Evolutionary conservation across 768 basidiomycete species (phyloP).

Genomic region (Dentipellis fragilis): DNA sequence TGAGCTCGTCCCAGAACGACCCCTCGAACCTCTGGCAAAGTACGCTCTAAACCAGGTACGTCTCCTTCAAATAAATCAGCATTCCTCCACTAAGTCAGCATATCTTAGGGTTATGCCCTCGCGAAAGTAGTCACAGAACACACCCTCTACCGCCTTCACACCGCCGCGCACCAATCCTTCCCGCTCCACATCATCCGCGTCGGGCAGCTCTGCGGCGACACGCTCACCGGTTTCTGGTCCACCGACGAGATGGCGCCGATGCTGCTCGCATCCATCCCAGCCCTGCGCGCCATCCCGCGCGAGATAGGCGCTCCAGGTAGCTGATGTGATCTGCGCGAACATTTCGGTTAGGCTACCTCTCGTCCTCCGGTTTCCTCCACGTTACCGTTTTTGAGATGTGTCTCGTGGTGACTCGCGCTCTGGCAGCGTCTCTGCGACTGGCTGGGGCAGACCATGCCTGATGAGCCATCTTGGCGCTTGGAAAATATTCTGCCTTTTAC

Average conservation of each 20-base stretch:
- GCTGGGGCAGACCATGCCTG: no score
- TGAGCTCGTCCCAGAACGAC: neutral
- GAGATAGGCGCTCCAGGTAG: no score
- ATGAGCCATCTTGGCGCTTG: no score
- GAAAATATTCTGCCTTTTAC: no score
- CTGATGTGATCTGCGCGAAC: no score
- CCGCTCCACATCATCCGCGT: neutral
- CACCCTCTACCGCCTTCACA: neutral
- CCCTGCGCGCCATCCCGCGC: neutral
- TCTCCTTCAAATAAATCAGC: no score
- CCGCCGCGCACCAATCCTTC: neutral
- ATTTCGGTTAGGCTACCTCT: no score
- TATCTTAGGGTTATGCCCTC: neutral
- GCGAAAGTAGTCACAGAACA: conserved; percentile 2
- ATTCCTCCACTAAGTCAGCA: no score
- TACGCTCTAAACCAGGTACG: neutral
- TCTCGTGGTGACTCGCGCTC: no score
- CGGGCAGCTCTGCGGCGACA: conserved; percentile 1
- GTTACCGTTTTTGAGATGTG: no score
- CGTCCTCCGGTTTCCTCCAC: no score
- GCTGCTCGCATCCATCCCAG: neutral
- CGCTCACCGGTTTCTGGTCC: neutral
- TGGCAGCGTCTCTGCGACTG: no score
- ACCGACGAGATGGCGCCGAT: conserved; percentile 2
- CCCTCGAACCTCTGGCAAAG: neutral